These are phyloP conservation scores for Melampsora occidentalis DNA, from an alignment of 1,284 basidiomycete genomes.

Conservation along the genomic window DNA sequence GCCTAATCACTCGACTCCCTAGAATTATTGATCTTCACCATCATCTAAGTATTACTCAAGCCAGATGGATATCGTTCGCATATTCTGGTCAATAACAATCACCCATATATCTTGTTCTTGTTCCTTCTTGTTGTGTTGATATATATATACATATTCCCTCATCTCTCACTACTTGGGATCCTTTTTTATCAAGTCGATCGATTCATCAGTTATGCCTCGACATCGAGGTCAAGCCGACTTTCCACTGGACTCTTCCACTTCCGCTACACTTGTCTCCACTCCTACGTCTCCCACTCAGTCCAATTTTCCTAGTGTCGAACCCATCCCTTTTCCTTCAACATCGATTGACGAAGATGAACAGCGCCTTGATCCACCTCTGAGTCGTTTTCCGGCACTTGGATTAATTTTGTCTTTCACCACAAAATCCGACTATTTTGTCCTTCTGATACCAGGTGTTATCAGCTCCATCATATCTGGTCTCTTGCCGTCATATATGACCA, in stretches of 20 bases:
- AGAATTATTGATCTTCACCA: too few relatives aligned
- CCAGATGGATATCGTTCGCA: too few relatives aligned
- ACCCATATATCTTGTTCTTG: too few relatives aligned
- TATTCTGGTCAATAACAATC: too few relatives aligned
- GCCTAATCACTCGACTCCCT: too few relatives aligned
- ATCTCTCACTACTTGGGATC: too few relatives aligned
- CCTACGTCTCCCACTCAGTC: constrained; percentile 1
- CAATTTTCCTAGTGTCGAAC: neutral
- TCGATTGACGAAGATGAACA: neutral
- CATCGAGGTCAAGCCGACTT: too few relatives aligned
- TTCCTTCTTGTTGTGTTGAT: too few relatives aligned
- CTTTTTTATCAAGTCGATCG: too few relatives aligned
- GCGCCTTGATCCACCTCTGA: neutral
- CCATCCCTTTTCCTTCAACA: neutral
- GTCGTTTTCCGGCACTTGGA: constrained; percentile 42
- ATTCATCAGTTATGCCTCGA: too few relatives aligned
- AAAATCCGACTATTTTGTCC: constrained; percentile 45
- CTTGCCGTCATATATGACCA: constrained; percentile 89
- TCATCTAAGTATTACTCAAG: too few relatives aligned
- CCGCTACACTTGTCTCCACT: neutral
- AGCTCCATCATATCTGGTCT: constrained; percentile 70
- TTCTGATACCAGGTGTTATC: constrained; percentile 67
- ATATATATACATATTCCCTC: too few relatives aligned
- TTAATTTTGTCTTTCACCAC: constrained; percentile 49
- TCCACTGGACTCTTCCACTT: neutral